Base-by-base conservation (phyloP, 192 early-diverging fungal genomes). In the Coemansia sp. region DNA sequence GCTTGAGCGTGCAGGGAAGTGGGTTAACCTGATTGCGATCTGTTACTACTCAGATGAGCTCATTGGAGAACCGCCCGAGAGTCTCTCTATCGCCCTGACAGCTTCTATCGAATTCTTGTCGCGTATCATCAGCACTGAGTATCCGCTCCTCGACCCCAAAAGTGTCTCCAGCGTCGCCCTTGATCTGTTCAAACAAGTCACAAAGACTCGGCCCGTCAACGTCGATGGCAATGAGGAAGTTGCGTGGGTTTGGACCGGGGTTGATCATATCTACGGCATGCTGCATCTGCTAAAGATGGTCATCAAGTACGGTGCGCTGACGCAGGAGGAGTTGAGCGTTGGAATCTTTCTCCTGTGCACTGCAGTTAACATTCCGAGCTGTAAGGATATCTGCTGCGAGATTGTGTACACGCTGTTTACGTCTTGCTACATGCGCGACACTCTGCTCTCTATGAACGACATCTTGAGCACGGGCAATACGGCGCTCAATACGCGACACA, bases 341-440 rank as follows among this genome's bases (percentile, higher is more conserved):
- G 81, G 65, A 10, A 69, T 76, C 24, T 68, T 72, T 68, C 65
- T 84, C 39, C 57, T 84, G 62, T 84, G 81, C 66, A 79, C 77
- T n/a, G 73, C 83, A 0, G 72, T 69, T 63, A 65, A 64, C 50
- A 68, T 81, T 44, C 3, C 55, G 5, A 47, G 16, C 49, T 85
- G 83, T 64, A 69, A 69, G 44, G 46, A 65, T 22, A 66, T 81
- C 3, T 80, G 78, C 60, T 64, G 75, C 57, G 72, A 78, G n/a
- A 85, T 85, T 16, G 66, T 75, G 12, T 69, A 66, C 62, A 81
- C 66, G 41, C 66, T 85, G 2, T 81, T 85, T 46, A 81, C 79
- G 24, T 85, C 83, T 18, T 78, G 75, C 68, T 85, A 85, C 65
- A 80, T 85, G 83, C 78, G 79, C 41, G 75, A 78, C 62, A 75